Evolutionary conservation across 163 green algal genomes (phyloP), one percentile per base, ranked within the genome.

Genomic region (Scenedesmus sp.): DNA sequence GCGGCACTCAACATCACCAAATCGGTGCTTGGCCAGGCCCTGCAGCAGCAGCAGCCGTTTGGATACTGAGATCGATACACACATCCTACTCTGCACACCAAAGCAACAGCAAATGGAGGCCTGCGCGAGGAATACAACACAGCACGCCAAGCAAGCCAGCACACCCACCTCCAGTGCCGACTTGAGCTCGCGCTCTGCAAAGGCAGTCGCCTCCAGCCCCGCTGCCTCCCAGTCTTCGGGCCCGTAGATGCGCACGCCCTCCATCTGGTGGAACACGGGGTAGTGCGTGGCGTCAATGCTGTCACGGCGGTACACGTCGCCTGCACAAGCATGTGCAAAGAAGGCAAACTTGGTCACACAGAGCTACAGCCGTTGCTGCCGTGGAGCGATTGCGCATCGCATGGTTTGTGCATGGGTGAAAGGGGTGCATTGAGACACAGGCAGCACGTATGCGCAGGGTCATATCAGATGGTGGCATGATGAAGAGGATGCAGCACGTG

Each of bases 201-300:
- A 95, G 79, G 96, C 91, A 0, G 95, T 97, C 2, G 94, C 91
- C 13, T 95, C 88, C 82, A 95, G 67, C 62, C 97, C 98, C n/a
- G 96, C 94, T 12, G 94, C 96, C 84, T 95, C 94, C 95, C 96
- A 98, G 82, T 99, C 97, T 54, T 94, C 82, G 5, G 84, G 86
- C 16, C 55, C 94, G 86, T 96, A 97, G 82, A 98, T 93, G 8
- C 95, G 92, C 88, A 98, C 95, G 60, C 97, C 98, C 95, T 99
- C 98, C 97, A 99, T 99, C 91, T 98, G 97, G 93, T 99, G 98
- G 93, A 99, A 99, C 10, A 99, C 98, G 1, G 98, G 98, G 96
- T 99, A 99, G 96, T 99, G 98, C 1, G 98, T 99, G 67, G 98
- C 95, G 91, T 99, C 98, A 86, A 99, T 99, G 76, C 96, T 96